Base-by-base conservation (phyloP, 2,329 filamentous ascomycete genomes). In the Teratosphaeria zuluensis region DNA sequence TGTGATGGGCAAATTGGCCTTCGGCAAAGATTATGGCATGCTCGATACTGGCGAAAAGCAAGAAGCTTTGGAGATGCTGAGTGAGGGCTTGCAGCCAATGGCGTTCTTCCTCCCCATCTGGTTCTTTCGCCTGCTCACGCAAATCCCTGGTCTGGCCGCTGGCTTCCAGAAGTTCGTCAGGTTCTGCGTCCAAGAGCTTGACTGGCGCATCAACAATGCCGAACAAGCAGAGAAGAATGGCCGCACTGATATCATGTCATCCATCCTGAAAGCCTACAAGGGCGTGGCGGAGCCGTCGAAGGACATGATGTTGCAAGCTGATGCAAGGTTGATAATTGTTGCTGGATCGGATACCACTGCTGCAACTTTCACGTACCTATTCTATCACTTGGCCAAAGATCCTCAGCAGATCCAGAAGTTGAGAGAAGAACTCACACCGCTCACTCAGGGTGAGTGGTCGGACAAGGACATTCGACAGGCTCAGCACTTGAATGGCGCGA, bases 291-390 rank as follows among this genome's bases (percentile, higher is more conserved):
- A 66, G 24, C 68, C 68, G 31, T 65, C 69, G 54, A 56, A 61
- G n/a, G 69, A 71, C 35, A 53, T 63, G 2, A 64, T 68, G 65
- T 54, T 71, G 56, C 67, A 67, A 52, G 68, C 65, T 4, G 69
- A 71, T 57, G 63, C 66, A 24, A 61, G 67, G 14, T 56, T 71
- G 33, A 68, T 75, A 54, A 73, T 76, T 31, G 68, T 75, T n/a
- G 74, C 74, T 42, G 60, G 74, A 4, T 75, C 72, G 38, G 77
- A 79, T 60, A 79, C 77, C 2, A 77, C 75, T 0, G 70, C 75
- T 4, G 69, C 72, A 0, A 72, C 75, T 0, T 65, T 79, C 14
- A 71, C 74, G 0, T 69, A 70, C 55, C 62, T 78, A 12, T 76
- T 80, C 65, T 79, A 74, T 62, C 66, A 74, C 52, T 65, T 75